These are phyloP conservation scores for Osmanthus fragrans DNA, from an alignment of 257 asterid genomes.

Conservation along the genomic window DNA sequence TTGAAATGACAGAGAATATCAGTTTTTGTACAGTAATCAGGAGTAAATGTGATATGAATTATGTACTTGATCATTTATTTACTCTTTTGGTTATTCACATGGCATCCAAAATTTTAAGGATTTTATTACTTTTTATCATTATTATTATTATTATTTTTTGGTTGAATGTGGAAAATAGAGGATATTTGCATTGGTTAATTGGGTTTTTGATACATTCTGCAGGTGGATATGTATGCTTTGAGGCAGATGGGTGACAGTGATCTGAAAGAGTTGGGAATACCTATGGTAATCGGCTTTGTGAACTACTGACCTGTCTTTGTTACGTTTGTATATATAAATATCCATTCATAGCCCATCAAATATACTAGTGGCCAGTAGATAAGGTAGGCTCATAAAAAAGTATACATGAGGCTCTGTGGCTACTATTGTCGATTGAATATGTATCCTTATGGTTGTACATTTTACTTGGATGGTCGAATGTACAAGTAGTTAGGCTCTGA, in stretches of 20 bases:
- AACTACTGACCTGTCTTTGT: constrained; percentile 4
- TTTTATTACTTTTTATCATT: not conserved
- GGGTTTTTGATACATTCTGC: constrained; percentile 35
- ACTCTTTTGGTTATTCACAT: constrained; percentile 10
- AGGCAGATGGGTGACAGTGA: constrained; percentile 88
- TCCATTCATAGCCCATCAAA: constrained; percentile 3
- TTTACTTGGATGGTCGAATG: not conserved
- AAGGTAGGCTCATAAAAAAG: not conserved
- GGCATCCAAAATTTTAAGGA: not conserved
- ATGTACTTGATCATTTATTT: not conserved
- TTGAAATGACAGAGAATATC: not conserved
- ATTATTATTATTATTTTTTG: too few species aligned
- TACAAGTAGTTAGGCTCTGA: not conserved
- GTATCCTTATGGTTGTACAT: not conserved
- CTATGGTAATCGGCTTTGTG: constrained; percentile 63
- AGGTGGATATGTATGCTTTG: constrained; percentile 94
- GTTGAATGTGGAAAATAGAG: not conserved
- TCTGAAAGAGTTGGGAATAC: constrained; percentile 88
- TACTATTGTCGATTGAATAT: not conserved
- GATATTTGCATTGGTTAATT: not conserved
- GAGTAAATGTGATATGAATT: not conserved
- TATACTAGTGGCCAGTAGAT: not conserved
- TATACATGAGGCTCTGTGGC: not conserved
- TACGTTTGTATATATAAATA: not conserved
- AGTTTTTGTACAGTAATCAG: not conserved